phyloP scores from a whole-genome alignment of 768 basidiomycete genomes.

The Suillus subalutaceus region DNA sequence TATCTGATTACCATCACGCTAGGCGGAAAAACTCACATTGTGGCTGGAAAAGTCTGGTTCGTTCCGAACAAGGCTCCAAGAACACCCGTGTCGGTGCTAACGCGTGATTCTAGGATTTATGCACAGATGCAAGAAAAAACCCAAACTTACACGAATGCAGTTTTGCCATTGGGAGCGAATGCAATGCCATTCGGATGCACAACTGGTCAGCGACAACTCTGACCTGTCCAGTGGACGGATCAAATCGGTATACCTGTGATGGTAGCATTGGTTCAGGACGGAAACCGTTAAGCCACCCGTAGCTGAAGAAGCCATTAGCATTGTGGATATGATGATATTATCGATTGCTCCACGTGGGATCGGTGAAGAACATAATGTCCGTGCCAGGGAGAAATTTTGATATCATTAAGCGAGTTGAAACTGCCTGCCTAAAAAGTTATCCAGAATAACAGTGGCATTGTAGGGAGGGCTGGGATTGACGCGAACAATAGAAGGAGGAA shows the following conservation, averaged over 20 bases:
- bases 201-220: constrained; percentile 45
- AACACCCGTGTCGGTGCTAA: constrained; percentile 28
- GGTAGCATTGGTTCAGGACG: constrained; percentile 43
- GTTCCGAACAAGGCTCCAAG: constrained; percentile 20
- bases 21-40: constrained; percentile 21
- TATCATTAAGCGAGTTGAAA: constrained; percentile 84
- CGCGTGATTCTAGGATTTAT: background rate
- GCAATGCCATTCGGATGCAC: constrained; percentile 41
- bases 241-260: constrained; percentile 49
- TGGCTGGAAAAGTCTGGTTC: constrained; percentile 27
- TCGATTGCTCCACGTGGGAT: constrained; percentile 53
- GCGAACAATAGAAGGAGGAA: constrained; percentile 63
- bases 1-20: background rate
- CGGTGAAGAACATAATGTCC: constrained; percentile 76
- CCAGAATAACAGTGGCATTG: constrained; percentile 69
- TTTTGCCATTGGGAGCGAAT: constrained; percentile 34
- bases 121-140: background rate
- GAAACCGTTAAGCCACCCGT: constrained; percentile 41
- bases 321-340: background rate
- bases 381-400: constrained; percentile 70
- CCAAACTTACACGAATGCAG: constrained; percentile 31
- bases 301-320: constrained; percentile 33
- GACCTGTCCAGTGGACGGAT: constrained; percentile 42
- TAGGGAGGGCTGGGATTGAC: constrained; percentile 66
- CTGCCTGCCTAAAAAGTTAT: constrained; percentile 79